These are phyloP conservation scores for Mycena chlorophos DNA, from an alignment of 768 basidiomycete species.

Conservation along the genomic window DNA sequence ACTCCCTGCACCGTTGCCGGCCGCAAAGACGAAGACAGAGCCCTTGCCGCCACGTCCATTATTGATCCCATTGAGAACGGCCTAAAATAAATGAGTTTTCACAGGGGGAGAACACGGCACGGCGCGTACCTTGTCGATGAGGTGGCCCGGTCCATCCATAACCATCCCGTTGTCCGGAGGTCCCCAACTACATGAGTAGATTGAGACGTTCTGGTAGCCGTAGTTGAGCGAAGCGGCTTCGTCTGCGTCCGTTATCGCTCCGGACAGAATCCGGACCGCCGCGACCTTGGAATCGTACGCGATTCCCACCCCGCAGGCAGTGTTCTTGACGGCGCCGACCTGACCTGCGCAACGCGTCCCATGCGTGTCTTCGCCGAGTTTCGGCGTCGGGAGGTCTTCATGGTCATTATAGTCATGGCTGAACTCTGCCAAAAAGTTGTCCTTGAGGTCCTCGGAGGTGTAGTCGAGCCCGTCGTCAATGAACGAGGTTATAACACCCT, in stretches of 20 bases:
- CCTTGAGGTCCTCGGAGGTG: slow-evolving; percentile 33
- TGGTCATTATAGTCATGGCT: slow-evolving; percentile 98
- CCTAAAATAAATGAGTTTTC: slow-evolving; percentile 41
- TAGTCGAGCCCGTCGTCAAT: slow-evolving; percentile 94
- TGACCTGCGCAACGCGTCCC: slow-evolving; percentile 98
- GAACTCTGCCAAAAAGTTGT: slow-evolving; percentile 88
- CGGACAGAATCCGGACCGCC: slow-evolving; percentile 93
- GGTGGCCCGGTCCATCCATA: slow-evolving; percentile 90
- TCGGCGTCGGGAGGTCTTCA: slow-evolving; percentile 79
- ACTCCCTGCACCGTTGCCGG: slow-evolving; percentile 88
- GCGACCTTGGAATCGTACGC: slow-evolving; percentile 91
- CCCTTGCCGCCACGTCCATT: slow-evolving; percentile 89
- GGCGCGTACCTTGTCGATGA: slow-evolving; percentile 62
- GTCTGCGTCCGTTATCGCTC: slow-evolving; percentile 91
- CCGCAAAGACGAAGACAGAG: slow-evolving; percentile 94
- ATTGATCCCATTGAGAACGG: slow-evolving; percentile 89
- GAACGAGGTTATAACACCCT: slow-evolving; percentile 82
- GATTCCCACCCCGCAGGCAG: slow-evolving; percentile 91
- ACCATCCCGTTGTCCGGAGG: slow-evolving; percentile 45
- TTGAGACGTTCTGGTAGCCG: slow-evolving; percentile 87
- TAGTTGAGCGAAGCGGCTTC: slow-evolving; percentile 95
- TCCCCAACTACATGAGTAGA: slow-evolving; percentile 98
- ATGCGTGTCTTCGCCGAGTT: slow-evolving; percentile 89
- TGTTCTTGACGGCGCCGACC: slow-evolving; percentile 88
- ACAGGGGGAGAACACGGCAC: neutral